Conservation (phyloP, 495 filamentous ascomycete genomes). For the Niebla homalea region DNA sequence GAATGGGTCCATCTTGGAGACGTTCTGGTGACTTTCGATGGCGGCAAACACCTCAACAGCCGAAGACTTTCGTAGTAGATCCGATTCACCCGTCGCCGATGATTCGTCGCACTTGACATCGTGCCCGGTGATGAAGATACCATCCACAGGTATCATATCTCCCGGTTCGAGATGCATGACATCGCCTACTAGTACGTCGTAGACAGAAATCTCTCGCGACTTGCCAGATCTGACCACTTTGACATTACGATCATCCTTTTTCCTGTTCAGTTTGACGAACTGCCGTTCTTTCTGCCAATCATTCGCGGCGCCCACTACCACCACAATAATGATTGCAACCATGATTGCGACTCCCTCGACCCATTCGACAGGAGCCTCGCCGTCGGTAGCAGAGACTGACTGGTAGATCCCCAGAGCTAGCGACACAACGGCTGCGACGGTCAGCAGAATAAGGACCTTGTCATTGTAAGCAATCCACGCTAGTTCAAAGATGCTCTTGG, state of each 20-base stretch:
- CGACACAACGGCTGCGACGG: constrained; percentile 66
- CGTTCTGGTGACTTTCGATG: constrained; percentile 58
- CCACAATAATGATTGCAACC: constrained; percentile 55
- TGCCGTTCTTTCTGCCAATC: constrained; percentile 65
- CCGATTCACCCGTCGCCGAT: constrained; percentile 75
- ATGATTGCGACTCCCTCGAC: constrained; percentile 64
- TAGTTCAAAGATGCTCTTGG: constrained; percentile 56
- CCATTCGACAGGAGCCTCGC: constrained; percentile 55
- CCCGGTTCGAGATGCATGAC: constrained; percentile 77
- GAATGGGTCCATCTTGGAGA: constrained; percentile 85
- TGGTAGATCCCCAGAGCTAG: constrained; percentile 70
- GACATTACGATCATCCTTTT: constrained; percentile 57
- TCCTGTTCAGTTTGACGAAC: constrained; percentile 56
- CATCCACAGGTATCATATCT: constrained; percentile 73
- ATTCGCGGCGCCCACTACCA: constrained; percentile 53
- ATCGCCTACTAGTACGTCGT: constrained; percentile 74
- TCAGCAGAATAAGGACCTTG: constrained; percentile 68
- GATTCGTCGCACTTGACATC: constrained; percentile 73
- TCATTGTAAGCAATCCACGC: constrained; percentile 79
- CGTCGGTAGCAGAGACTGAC: constrained; percentile 31
- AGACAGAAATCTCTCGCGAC: constrained; percentile 61
- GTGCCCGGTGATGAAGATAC: constrained; percentile 60
- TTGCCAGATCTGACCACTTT: constrained; percentile 68
- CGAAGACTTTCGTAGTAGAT: constrained; percentile 57
- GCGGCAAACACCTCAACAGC: constrained; percentile 69